phyloP scores from a whole-genome alignment of 2,329 filamentous ascomycete species.

The Aspergillus sp. region DNA sequence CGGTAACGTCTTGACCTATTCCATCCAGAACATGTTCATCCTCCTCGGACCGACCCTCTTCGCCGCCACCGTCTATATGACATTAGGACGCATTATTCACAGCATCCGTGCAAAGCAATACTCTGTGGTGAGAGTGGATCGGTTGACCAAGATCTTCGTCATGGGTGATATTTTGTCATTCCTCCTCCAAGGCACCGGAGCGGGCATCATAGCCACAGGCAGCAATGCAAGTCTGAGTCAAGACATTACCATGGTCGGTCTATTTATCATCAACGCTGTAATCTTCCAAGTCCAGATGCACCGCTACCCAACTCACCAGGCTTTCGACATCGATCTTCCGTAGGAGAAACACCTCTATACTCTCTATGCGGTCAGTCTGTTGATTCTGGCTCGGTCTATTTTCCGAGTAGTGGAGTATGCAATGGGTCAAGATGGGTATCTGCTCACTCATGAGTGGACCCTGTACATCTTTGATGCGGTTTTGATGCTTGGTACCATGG shows the following conservation, averaged over 20 bases:
- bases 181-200: slow-evolving; percentile 34
- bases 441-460: slow-evolving; percentile 36
- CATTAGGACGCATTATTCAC: slow-evolving; percentile 41
- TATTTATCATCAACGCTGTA: slow-evolving; percentile 18
- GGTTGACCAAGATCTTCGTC: slow-evolving; percentile 45
- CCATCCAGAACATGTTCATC: slow-evolving; percentile 40
- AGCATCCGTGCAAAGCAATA: slow-evolving; percentile 35
- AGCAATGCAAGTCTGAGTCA: slow-evolving; percentile 4
- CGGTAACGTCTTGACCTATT: slow-evolving; percentile 23
- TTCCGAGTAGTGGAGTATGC: slow-evolving; percentile 47
- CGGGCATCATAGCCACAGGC: slow-evolving; percentile 14
- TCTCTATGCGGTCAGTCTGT: slow-evolving; percentile 16
- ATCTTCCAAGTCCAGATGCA: slow-evolving; percentile 17
- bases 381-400: slow-evolving; percentile 40
- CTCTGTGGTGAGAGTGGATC: slow-evolving; percentile 37
- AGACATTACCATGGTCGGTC: slow-evolving; percentile 15
- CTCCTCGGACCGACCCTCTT: slow-evolving; percentile 45
- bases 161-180: slow-evolving; percentile 44
- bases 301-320: slow-evolving; percentile 4
- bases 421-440: slow-evolving; percentile 36
- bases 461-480: slow-evolving; percentile 41
- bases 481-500: slow-evolving; percentile 28
- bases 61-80: slow-evolving; percentile 47
- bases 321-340: slow-evolving; percentile 1
- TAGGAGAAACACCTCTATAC: slow-evolving; percentile 13